Percentiles rank a stretch among this genome's conserved stretches.
phyloP scores from a whole-genome alignment of 352 stramenopile genomes.

The Phytophthora tentaculata region DNA sequence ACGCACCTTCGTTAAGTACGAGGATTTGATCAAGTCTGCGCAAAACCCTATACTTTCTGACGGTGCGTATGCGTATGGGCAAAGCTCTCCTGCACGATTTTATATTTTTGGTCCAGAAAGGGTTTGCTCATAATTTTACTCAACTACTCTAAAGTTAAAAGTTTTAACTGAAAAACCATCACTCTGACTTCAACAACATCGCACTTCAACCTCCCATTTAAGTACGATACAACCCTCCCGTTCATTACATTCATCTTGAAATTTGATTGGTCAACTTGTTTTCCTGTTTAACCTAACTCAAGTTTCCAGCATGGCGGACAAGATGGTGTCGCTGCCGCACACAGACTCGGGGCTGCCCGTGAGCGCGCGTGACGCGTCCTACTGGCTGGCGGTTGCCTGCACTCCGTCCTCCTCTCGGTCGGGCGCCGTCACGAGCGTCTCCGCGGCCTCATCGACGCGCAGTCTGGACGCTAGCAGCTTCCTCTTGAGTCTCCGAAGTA shows the following conservation, averaged over 20 bases:
- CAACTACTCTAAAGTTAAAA: too few relatives aligned
- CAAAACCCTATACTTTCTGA: too few relatives aligned
- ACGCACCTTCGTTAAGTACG: too few relatives aligned
- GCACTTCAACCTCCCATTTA: neutral
- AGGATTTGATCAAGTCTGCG: too few relatives aligned
- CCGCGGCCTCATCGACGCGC: constrained; percentile 27
- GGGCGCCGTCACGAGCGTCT: constrained; percentile 2
- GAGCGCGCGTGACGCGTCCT: constrained; percentile 71
- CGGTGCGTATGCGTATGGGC: too few relatives aligned
- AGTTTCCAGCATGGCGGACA: constrained; percentile 13
- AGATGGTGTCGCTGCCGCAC: constrained; percentile 22
- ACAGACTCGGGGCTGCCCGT: constrained; percentile 44
- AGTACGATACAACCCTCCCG: neutral
- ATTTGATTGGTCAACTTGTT: neutral
- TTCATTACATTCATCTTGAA: neutral
- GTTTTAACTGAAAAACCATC: too few relatives aligned
- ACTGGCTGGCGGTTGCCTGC: constrained; percentile 63
- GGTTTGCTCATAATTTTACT: too few relatives aligned
- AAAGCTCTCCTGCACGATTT: too few relatives aligned
- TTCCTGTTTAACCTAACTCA: neutral
- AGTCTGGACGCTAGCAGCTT: constrained; percentile 39
- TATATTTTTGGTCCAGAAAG: too few relatives aligned
- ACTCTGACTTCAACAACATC: neutral
- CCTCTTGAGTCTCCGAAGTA: constrained; percentile 27
- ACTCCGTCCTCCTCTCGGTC: constrained; percentile 43